Evolutionary conservation across 2,329 filamentous ascomycete genomes (phyloP).

Genomic region (Talaromyces atroroseus): DNA sequence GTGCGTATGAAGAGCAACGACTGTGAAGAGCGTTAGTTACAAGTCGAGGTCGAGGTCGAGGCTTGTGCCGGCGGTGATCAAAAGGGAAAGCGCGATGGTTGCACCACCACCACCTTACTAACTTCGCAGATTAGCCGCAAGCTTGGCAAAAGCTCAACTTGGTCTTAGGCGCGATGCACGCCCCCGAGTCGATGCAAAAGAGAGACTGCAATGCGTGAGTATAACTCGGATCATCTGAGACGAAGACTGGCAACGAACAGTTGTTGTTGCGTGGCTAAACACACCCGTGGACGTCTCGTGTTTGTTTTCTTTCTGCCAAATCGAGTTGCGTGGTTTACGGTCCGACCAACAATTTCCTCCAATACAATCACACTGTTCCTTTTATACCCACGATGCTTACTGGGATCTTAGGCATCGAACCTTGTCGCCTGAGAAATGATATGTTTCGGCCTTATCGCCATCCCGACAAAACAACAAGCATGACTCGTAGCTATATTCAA

Average conservation of each 20-base stretch:
- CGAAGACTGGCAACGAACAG: too few species aligned
- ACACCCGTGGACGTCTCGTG: background rate
- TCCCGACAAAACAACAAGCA: background rate
- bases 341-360: background rate
- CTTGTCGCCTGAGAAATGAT: background rate
- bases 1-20: background rate
- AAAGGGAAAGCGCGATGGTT: background rate
- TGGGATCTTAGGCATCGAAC: too few species aligned
- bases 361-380: background rate
- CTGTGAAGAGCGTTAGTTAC: background rate
- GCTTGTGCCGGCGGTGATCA: background rate
- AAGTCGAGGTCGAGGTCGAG: background rate
- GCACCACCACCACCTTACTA: too few species aligned
- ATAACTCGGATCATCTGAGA: too few species aligned
- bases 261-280: slow-evolving; percentile 1
- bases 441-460: background rate
- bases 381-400: background rate
- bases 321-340: background rate
- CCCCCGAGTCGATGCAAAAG: too few species aligned
- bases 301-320: slow-evolving; percentile 9
- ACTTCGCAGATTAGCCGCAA: background rate
- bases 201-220: too few species aligned
- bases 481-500: background rate
- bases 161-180: background rate
- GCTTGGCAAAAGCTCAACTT: slow-evolving; percentile 9